A percentile compares a stretch with the other conserved stretches of the same genome.
Evolutionary conservation across 441 rosid species (phyloP).

Genomic region (Jatropha multifida): DNA sequence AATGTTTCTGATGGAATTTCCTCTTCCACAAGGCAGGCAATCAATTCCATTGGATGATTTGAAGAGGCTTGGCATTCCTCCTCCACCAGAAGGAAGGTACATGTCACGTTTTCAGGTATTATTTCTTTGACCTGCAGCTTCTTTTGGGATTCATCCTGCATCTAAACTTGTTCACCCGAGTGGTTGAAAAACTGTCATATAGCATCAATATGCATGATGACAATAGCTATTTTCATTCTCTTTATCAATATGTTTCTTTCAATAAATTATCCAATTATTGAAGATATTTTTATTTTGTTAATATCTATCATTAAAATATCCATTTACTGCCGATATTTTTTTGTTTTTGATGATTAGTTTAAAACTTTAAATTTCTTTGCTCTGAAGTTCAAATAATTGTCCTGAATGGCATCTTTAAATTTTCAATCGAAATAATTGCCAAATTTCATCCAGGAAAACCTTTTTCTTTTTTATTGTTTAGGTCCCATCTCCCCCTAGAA

Average conservation of each 20-base stretch:
- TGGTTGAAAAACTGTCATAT: not conserved
- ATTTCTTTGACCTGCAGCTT: not conserved
- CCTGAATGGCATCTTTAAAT: not conserved
- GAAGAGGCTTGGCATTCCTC: conserved; percentile 81
- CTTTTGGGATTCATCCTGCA: not conserved
- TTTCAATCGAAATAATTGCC: not conserved
- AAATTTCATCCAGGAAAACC: not conserved
- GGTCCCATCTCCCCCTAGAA: conserved; percentile 90
- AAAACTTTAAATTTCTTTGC: too few relatives aligned
- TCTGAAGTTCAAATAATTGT: not conserved
- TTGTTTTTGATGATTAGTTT: not conserved
- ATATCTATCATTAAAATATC: too few relatives aligned
- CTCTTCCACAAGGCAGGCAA: conserved; percentile 41
- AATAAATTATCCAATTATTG: not conserved
- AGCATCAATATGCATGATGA: not conserved
- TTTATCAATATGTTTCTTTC: not conserved
- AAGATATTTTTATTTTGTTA: not conserved
- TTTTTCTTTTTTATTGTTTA: conserved; percentile 25
- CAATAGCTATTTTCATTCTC: not conserved
- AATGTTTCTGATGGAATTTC: conserved; percentile 7
- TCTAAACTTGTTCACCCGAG: not conserved
- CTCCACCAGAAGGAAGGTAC: conserved; percentile 87
- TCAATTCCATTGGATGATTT: conserved; percentile 77
- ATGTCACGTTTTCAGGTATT: conserved; percentile 70
- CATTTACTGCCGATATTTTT: too few relatives aligned